These are phyloP conservation scores for Quercus aquifolioides DNA, from an alignment of 306 rosid species.

Conservation along the genomic window DNA sequence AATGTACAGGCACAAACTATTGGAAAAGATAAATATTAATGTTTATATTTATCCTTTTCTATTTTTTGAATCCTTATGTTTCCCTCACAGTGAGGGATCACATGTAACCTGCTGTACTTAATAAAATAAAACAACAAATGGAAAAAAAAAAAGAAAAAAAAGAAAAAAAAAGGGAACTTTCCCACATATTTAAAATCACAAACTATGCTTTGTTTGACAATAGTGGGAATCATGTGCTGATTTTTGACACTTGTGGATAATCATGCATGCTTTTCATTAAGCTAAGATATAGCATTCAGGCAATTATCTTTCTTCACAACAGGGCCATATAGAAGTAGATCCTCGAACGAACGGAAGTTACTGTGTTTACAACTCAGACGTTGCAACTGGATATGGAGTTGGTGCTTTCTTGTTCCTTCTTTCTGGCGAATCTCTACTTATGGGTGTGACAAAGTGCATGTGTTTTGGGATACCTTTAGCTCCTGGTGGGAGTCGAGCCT, in stretches of 20 bases:
- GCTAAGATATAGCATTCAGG: neutral
- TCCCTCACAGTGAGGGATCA: no score
- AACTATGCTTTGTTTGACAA: neutral
- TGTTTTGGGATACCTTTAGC: slow-evolving; percentile 86
- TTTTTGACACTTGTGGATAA: neutral
- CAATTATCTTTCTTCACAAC: slow-evolving; percentile 17
- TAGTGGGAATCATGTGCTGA: neutral
- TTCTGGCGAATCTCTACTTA: slow-evolving; percentile 71
- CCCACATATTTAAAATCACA: neutral
- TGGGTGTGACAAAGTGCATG: slow-evolving; percentile 91
- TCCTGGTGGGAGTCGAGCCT: slow-evolving; percentile 81
- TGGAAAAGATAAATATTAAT: no score
- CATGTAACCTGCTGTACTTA: no score
- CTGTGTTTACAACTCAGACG: slow-evolving; percentile 86
- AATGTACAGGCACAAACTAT: neutral
- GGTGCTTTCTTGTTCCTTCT: slow-evolving; percentile 88
- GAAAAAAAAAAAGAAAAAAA: no score
- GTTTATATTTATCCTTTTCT: no score
- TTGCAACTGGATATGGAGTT: slow-evolving; percentile 91
- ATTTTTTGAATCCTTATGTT: no score
- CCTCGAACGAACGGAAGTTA: slow-evolving; percentile 52
- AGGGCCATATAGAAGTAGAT: slow-evolving; percentile 51
- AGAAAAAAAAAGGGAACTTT: no score
- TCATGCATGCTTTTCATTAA: neutral
- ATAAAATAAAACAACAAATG: no score